Percentiles rank a stretch among this genome's conserved stretches.
phyloP scores from a whole-genome alignment of 805 yeast genomes.

The Candida insectalens region DNA sequence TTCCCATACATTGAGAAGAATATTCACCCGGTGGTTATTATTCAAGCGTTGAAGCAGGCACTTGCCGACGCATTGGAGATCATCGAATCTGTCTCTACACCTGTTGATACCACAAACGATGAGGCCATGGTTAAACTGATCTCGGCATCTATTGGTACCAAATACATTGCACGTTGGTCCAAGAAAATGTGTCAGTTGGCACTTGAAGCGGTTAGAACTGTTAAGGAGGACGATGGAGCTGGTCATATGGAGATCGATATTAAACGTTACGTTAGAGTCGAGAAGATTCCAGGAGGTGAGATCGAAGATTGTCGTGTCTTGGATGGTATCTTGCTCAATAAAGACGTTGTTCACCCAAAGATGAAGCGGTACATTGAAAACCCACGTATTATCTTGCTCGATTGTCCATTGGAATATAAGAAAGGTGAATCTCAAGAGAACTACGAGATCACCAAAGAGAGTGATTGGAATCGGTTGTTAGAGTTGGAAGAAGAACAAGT shows the following conservation, averaged over 20 bases:
- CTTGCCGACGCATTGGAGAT: conserved; percentile 83
- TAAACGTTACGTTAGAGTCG: conserved; percentile 87
- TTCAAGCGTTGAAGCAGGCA: conserved; percentile 88
- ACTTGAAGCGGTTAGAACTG: conserved; percentile 79
- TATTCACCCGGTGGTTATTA: conserved; percentile 94
- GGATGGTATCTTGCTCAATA: conserved; percentile 87
- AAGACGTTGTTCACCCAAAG: conserved; percentile 98
- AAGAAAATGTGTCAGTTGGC: conserved; percentile 85
- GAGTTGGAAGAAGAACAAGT: conserved; percentile 98
- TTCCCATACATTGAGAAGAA: conserved; percentile 91
- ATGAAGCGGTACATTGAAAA: conserved; percentile 86
- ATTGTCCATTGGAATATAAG: conserved; percentile 96
- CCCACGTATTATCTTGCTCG: conserved; percentile 82
- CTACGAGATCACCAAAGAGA: conserved; percentile 92
- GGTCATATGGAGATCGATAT: conserved; percentile 76
- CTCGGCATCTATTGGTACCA: conserved; percentile 90
- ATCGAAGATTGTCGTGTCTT: conserved; percentile 81
- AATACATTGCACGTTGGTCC: conserved; percentile 87
- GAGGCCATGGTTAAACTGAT: conserved; percentile 80
- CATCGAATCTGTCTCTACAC: conserved; percentile 71
- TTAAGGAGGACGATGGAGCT: conserved; percentile 45
- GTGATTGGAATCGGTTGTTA: conserved; percentile 90
- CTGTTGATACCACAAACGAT: conserved; percentile 79
- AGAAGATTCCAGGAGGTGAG: conserved; percentile 97
- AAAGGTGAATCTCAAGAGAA: conserved; percentile 99